Evolutionary conservation across 768 basidiomycete genomes (phyloP).

Genomic region (Boletus insuetus): DNA sequence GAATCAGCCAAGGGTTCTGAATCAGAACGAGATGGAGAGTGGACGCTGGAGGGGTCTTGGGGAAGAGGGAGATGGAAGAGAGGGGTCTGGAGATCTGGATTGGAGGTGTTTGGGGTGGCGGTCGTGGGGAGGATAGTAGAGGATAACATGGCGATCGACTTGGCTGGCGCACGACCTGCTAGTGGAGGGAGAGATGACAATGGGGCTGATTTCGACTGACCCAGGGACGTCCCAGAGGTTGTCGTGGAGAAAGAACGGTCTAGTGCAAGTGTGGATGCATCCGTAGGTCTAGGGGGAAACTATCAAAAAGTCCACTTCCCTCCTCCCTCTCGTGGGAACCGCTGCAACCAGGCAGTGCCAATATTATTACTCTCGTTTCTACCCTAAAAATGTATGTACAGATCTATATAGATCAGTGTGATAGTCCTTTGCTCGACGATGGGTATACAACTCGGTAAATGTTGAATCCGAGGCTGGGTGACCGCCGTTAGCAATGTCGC

Average conservation of each 20-base stretch:
- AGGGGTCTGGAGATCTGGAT: constrained; percentile 12
- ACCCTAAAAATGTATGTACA: background rate
- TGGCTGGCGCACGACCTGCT: constrained; percentile 7
- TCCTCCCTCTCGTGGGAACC: constrained; percentile 27
- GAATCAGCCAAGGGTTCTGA: constrained; percentile 29
- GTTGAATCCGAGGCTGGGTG: constrained; percentile 69
- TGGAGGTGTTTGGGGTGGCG: constrained; percentile 8
- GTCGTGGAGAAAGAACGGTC: constrained; percentile 14
- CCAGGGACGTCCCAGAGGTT: background rate
- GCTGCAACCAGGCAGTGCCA: constrained; percentile 4
- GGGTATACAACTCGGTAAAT: constrained; percentile 61
- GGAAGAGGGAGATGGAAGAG: constrained; percentile 10
- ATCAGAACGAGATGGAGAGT: constrained; percentile 21
- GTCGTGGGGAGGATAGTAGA: constrained; percentile 8
- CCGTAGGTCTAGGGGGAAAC: constrained; percentile 32
- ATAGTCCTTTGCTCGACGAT: constrained; percentile 1
- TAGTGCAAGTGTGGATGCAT: constrained; percentile 27
- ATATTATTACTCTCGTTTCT: background rate
- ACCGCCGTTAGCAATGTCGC: constrained; percentile 3
- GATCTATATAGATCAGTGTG: background rate
- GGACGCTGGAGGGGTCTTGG: constrained; percentile 10
- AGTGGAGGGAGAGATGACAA: background rate
- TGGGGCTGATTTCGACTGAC: constrained; percentile 6
- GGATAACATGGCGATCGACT: constrained; percentile 11
- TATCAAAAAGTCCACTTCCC: background rate